phyloP scores from a whole-genome alignment of 2,329 filamentous ascomycete species.

The Shiraia sp. region DNA sequence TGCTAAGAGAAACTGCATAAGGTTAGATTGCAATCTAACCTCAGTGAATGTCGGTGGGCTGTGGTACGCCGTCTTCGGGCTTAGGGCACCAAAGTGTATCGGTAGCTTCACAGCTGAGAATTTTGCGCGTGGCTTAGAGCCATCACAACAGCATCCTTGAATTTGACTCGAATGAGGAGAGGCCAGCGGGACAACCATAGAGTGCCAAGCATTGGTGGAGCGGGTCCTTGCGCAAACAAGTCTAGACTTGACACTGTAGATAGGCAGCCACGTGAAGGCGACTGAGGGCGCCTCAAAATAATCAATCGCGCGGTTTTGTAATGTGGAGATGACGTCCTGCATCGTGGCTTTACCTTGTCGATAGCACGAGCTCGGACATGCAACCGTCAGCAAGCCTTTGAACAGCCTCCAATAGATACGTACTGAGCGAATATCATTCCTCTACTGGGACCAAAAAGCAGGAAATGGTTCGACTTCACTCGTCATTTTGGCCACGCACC shows the following conservation, averaged over 20 bases:
- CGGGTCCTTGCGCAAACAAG: constrained; percentile 4
- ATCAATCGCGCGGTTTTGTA: not conserved
- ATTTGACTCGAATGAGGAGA: constrained; percentile 16
- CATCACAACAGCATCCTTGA: constrained; percentile 4
- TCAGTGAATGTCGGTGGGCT: constrained; percentile 1
- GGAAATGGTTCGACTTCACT: no score
- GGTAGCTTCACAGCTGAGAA: constrained; percentile 14
- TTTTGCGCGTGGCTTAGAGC: constrained; percentile 16
- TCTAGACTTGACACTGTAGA: constrained; percentile 6
- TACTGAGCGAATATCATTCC: no score
- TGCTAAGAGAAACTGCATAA: constrained; percentile 6
- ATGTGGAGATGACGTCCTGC: constrained; percentile 11
- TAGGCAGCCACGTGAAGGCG: constrained; percentile 1
- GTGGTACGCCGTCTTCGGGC: not conserved
- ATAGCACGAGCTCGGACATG: not conserved
- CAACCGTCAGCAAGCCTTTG: no score
- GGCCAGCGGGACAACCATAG: not conserved
- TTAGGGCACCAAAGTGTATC: constrained; percentile 6
- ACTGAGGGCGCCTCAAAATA: not conserved
- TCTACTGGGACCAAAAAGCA: no score
- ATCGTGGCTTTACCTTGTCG: not conserved
- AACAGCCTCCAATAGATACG: no score
- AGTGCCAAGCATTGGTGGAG: constrained; percentile 7
- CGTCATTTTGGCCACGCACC: no score
- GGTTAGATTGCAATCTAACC: constrained; percentile 5